Evolutionary conservation across 2,329 filamentous ascomycete genomes (phyloP), one percentile per base, ranked within the genome.

Genomic region (Aspergillus sp.): DNA sequence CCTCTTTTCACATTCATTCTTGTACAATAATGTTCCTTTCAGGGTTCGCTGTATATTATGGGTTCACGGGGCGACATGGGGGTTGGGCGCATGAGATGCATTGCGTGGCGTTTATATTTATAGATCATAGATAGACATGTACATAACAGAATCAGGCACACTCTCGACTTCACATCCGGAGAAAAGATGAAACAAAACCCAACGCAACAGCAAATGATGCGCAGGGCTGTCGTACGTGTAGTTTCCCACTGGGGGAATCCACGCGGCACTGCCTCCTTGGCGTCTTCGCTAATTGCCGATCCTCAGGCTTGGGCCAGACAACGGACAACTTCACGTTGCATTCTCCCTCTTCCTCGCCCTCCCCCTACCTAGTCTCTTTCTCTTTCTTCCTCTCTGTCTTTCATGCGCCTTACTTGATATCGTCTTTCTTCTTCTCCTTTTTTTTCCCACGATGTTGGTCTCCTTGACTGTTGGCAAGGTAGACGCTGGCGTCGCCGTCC

Each of bases 381-480:
- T n/a, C 16, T 42, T 22, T 55, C 32, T 14, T 14, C 32, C 32
- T 36, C 32, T 36, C 11, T 36, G 32, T 36, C 36, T 49, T 56
- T 39, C 54, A 51, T 60, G 45, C 54, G 55, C 55, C 49, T 55
- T 56, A 14, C 39, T n/a, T 53, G 47, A 54, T 20, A 14, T 12
- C 36, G 49, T 24, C 9, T 20, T 39, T 22, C 55, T 24, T 26
- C 49, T 36, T 49, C 26, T 49, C 46, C 54, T 26, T 22, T 14
- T 24, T 39, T 58, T n/a, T n/a, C n/a, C n/a, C 67, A 84, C 75
- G 54, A 98, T 99, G 95, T 85, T 98, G 73, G 91, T 99, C 79
- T 98, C 95, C 67, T 85, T 99, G 75, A 98, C 94, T 54, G 95
- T 99, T 78, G 95, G 95, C 83, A 99, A 99, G 82, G 95, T 99